Conservation (phyloP, 106 monocot genomes). For the Dactylorhiza incarnata region DNA sequence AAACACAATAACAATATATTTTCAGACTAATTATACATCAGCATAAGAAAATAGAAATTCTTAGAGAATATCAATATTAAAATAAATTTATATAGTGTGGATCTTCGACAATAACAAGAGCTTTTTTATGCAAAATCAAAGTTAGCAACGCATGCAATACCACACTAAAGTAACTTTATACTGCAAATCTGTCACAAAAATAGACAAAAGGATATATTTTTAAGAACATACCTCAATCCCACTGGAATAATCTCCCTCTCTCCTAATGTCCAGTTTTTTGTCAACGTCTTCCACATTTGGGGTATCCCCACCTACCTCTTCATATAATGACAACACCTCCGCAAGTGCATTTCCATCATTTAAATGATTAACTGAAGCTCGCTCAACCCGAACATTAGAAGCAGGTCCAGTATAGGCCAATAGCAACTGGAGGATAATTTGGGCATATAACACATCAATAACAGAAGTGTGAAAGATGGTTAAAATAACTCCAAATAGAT, state of each 20-base stretch:
- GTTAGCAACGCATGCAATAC: background rate
- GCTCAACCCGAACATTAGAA: conserved; percentile 73
- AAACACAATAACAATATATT: conserved; percentile 2
- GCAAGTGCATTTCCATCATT: conserved; percentile 73
- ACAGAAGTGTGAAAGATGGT: background rate
- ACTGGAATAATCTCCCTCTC: conserved; percentile 23
- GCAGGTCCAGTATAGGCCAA: conserved; percentile 59
- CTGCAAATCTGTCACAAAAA: background rate
- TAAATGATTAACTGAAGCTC: conserved; percentile 45
- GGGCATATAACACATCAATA: background rate
- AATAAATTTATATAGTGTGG: no score
- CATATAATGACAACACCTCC: conserved; percentile 74
- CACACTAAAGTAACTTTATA: background rate
- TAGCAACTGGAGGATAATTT: conserved; percentile 44
- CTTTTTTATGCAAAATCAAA: background rate
- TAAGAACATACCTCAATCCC: conserved; percentile 57
- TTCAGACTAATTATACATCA: background rate
- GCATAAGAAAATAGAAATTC: background rate
- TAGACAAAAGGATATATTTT: background rate
- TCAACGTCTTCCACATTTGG: conserved; percentile 10
- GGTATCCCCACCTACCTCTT: conserved; percentile 29
- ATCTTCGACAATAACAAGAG: no score
- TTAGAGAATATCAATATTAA: no score
- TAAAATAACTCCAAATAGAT: background rate
- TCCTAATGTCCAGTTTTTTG: conserved; percentile 6